phyloP scores from a whole-genome alignment of 139 green algal species.

The Edaphochlamys debaryana region DNA sequence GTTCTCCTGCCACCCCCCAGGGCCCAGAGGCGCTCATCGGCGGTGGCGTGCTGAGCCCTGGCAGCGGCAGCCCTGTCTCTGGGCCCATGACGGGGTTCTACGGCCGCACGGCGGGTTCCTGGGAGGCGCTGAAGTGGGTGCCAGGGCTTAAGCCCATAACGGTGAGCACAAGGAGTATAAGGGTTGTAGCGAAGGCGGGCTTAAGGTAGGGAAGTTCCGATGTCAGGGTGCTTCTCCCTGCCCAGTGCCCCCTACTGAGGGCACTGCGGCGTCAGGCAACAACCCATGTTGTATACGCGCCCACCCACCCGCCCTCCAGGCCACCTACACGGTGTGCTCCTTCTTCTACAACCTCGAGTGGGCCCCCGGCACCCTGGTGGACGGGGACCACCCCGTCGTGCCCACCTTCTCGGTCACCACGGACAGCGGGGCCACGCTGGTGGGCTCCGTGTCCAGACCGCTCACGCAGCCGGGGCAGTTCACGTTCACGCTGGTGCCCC shows the following conservation, averaged over 20 bases:
- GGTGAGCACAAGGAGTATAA: too few species aligned
- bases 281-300: too few species aligned
- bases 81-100: background rate
- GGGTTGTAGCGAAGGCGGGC: too few species aligned
- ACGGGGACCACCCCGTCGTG: background rate
- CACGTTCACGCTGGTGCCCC: conserved; percentile 7
- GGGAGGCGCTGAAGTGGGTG: background rate
- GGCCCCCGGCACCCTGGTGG: background rate
- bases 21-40: background rate
- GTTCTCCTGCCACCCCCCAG: background rate
- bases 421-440: background rate
- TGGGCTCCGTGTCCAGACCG: background rate
- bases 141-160: too few species aligned
- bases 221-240: too few species aligned
- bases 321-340: background rate
- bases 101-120: background rate
- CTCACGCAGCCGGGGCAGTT: background rate
- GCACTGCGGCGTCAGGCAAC: too few species aligned
- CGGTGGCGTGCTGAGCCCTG: background rate
- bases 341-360: conserved; percentile 25
- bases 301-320: background rate
- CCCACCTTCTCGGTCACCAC: background rate
- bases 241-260: too few species aligned
- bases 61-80: too few species aligned
- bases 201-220: too few species aligned